These are phyloP conservation scores for Monosporascus sp. DNA, from an alignment of 2,329 filamentous ascomycete genomes.

Conservation along the genomic window DNA sequence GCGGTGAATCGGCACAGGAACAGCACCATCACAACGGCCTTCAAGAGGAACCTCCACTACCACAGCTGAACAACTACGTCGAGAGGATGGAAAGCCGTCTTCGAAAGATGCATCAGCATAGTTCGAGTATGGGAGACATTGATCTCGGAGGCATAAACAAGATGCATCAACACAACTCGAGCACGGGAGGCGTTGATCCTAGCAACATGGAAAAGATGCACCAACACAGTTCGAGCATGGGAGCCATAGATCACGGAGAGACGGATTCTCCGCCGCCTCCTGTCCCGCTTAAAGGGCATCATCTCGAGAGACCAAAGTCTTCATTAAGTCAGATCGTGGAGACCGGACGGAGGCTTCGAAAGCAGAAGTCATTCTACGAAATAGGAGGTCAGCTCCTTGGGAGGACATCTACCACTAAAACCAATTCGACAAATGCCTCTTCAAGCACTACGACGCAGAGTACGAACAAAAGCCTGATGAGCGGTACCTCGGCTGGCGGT, in stretches of 20 bases:
- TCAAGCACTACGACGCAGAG: slow-evolving; percentile 65
- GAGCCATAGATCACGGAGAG: slow-evolving; percentile 16
- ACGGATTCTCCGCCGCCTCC: slow-evolving; percentile 16
- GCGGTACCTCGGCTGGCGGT: slow-evolving; percentile 80
- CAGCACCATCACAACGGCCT: slow-evolving; percentile 35
- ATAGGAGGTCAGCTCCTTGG: slow-evolving; percentile 64
- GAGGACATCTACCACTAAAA: slow-evolving; percentile 84
- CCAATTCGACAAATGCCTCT: slow-evolving; percentile 74
- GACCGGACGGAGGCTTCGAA: slow-evolving; percentile 46
- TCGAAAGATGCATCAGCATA: slow-evolving; percentile 63
- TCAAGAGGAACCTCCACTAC: slow-evolving; percentile 51
- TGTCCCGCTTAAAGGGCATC: slow-evolving; percentile 43
- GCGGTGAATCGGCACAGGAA: slow-evolving; percentile 48
- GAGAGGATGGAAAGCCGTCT: slow-evolving; percentile 86
- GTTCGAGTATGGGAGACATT: slow-evolving; percentile 34
- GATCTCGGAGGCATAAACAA: slow-evolving; percentile 28
- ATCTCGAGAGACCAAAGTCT: slow-evolving; percentile 29
- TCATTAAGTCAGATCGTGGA: slow-evolving; percentile 9
- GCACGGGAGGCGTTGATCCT: slow-evolving; percentile 21
- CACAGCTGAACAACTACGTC: slow-evolving; percentile 80
- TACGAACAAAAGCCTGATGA: slow-evolving; percentile 87
- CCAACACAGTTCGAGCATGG: slow-evolving; percentile 46
- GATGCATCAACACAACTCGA: slow-evolving; percentile 59
- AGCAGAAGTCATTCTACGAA: slow-evolving; percentile 75
- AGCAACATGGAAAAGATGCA: slow-evolving; percentile 50